Percentiles rank a stretch among this genome's conserved stretches.
Conservation (phyloP, 257 asterid genomes). For the Fraxinus cuspidata region DNA sequence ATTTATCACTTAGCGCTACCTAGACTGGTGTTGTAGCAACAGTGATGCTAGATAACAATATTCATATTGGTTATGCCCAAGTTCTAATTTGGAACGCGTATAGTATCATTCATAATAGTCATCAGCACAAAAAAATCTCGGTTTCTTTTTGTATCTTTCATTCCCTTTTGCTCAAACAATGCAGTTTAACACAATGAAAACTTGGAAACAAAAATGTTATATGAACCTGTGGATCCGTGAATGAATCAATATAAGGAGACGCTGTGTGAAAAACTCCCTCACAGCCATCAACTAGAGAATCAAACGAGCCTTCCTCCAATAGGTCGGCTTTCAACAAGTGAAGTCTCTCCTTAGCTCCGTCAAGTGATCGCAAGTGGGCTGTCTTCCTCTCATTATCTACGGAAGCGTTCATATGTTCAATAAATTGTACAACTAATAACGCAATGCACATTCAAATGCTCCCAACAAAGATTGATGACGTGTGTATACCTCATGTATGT, state of each 20-base stretch:
- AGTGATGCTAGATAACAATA: no score
- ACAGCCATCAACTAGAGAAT: slow-evolving; percentile 47
- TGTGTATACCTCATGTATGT: neutral
- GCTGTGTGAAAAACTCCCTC: slow-evolving; percentile 58
- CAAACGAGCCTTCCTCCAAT: slow-evolving; percentile 46
- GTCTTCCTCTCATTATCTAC: slow-evolving; percentile 42
- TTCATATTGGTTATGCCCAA: no score
- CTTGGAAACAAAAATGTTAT: neutral
- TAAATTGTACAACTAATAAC: neutral
- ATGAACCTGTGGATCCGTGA: slow-evolving; percentile 39
- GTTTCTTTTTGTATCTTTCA: neutral
- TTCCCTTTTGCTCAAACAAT: no score
- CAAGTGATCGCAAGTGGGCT: slow-evolving; percentile 40
- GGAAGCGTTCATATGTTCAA: neutral
- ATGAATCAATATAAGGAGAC: slow-evolving; percentile 37
- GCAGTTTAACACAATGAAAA: neutral
- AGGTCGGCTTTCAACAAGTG: slow-evolving; percentile 45
- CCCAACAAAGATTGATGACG: neutral
- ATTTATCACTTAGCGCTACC: no score
- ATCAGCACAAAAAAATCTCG: no score
- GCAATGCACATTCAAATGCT: neutral
- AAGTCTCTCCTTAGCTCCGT: slow-evolving; percentile 61
- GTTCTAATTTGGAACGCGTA: no score
- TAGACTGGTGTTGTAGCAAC: no score
- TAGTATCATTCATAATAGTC: no score